A percentile compares a stretch with the other conserved stretches of the same genome.
phyloP scores from a whole-genome alignment of 2,329 filamentous ascomycete genomes.

The Clonostachys sp. region DNA sequence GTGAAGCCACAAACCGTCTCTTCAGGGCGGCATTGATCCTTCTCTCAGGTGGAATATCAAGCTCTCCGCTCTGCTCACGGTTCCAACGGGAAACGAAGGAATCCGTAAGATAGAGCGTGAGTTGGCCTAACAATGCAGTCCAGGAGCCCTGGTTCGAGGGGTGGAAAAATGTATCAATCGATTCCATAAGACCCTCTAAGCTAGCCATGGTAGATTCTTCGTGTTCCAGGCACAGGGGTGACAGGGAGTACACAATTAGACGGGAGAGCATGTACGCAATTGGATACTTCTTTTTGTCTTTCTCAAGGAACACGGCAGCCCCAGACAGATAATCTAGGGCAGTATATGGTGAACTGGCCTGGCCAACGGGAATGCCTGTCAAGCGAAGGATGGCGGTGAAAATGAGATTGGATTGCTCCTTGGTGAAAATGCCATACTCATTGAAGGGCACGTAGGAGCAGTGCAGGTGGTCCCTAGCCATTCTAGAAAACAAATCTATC shows the following conservation, averaged over 20 bases:
- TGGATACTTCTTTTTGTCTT: constrained; percentile 91
- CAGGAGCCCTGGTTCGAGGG: constrained; percentile 92
- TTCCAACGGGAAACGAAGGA: constrained; percentile 99
- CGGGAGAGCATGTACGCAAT: constrained; percentile 87
- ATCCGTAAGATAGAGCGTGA: constrained; percentile 89
- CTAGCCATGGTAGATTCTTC: constrained; percentile 77
- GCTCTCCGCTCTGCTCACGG: constrained; percentile 85
- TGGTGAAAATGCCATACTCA: constrained; percentile 85
- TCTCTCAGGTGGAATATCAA: constrained; percentile 77
- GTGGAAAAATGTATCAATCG: constrained; percentile 97
- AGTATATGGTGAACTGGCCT: constrained; percentile 90
- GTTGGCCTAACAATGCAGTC: constrained; percentile 85
- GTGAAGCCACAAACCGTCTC: constrained; percentile 79
- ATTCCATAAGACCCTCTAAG: constrained; percentile 87
- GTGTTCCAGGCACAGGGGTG: constrained; percentile 73
- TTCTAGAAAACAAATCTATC: constrained; percentile 82
- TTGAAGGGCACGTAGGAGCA: constrained; percentile 74
- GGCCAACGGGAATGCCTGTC: constrained; percentile 93
- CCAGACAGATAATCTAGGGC: constrained; percentile 80
- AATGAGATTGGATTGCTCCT: constrained; percentile 85
- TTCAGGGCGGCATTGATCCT: constrained; percentile 78
- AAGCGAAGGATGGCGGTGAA: constrained; percentile 88
- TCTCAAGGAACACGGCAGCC: constrained; percentile 79
- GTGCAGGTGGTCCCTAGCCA: constrained; percentile 78
- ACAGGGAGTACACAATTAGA: constrained; percentile 90